A percentile compares a stretch with the other conserved stretches of the same genome.
Evolutionary conservation across 495 filamentous ascomycete species (phyloP).

Genomic region (Daldinia caldariorum): DNA sequence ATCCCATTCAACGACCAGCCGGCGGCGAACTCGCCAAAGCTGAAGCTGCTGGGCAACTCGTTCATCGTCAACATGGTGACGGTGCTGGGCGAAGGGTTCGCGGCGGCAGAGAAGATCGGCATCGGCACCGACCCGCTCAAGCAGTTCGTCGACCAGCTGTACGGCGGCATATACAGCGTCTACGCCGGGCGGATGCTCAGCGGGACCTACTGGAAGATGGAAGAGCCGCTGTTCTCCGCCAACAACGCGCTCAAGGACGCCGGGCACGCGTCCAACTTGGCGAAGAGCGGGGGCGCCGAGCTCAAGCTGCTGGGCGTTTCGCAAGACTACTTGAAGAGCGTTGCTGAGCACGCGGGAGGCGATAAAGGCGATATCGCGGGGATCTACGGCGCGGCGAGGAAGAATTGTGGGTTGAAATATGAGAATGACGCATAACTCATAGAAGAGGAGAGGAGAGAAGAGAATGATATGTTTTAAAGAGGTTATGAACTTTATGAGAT

Average conservation of each 20-base stretch:
- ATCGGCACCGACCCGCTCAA: conserved; percentile 75
- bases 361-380: conserved; percentile 82
- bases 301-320: conserved; percentile 73
- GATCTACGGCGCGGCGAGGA: conserved; percentile 80
- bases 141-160: conserved; percentile 72
- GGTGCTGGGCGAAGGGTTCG: conserved; percentile 76
- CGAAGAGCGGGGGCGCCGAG: conserved; percentile 66
- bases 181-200: conserved; percentile 78
- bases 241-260: conserved; percentile 89
- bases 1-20: conserved; percentile 75
- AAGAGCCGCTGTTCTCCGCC: conserved; percentile 83
- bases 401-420: conserved; percentile 75
- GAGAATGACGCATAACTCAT: conserved; percentile 58
- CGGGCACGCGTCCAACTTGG: conserved; percentile 75
- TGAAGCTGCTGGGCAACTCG: conserved; percentile 89
- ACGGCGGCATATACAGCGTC: conserved; percentile 69
- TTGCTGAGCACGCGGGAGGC: conserved; percentile 66
- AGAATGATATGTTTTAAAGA: background rate
- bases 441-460: conserved; percentile 2
- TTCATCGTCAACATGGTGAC: conserved; percentile 88
- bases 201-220: conserved; percentile 74
- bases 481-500: too few species aligned
- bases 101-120: conserved; percentile 82
- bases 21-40: conserved; percentile 64
- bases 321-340: conserved; percentile 72